Percentiles rank a stretch among this genome's conserved stretches.
phyloP scores from a whole-genome alignment of 345 rosid species.

The Excoecaria cochinchinensis region DNA sequence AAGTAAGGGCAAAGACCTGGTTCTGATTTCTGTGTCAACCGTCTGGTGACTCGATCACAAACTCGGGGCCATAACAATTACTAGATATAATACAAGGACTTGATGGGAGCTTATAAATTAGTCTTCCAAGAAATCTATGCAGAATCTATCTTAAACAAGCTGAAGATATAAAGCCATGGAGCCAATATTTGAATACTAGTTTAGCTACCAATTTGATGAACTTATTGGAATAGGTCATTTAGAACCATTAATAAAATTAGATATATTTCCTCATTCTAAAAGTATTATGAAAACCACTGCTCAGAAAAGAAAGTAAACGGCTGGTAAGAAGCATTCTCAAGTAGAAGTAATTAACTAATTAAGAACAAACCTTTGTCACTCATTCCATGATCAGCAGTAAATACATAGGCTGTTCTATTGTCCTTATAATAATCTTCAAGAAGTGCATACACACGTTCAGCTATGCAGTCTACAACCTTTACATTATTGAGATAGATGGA shows the following conservation, averaged over 20 bases:
- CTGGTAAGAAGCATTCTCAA: background rate
- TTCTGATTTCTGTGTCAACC: too few species aligned
- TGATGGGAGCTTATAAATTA: background rate
- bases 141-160: background rate
- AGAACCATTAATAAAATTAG: background rate
- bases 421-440: slow-evolving; percentile 85
- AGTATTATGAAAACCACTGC: background rate
- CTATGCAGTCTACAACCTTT: slow-evolving; percentile 88
- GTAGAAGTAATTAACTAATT: slow-evolving; percentile 2
- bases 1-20: too few species aligned
- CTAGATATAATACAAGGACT: background rate
- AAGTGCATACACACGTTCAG: slow-evolving; percentile 67
- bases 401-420: slow-evolving; percentile 80
- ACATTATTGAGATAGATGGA: slow-evolving; percentile 93
- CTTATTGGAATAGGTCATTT: background rate
- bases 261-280: background rate
- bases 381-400: slow-evolving; percentile 99
- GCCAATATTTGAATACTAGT: background rate
- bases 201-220: background rate
- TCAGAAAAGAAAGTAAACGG: background rate
- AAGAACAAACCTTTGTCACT: slow-evolving; percentile 76
- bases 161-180: background rate
- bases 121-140: background rate
- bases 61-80: too few species aligned
- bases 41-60: too few species aligned